These are phyloP conservation scores for Extremus antarcticus DNA, from an alignment of 495 filamentous ascomycete species.

Conservation along the genomic window DNA sequence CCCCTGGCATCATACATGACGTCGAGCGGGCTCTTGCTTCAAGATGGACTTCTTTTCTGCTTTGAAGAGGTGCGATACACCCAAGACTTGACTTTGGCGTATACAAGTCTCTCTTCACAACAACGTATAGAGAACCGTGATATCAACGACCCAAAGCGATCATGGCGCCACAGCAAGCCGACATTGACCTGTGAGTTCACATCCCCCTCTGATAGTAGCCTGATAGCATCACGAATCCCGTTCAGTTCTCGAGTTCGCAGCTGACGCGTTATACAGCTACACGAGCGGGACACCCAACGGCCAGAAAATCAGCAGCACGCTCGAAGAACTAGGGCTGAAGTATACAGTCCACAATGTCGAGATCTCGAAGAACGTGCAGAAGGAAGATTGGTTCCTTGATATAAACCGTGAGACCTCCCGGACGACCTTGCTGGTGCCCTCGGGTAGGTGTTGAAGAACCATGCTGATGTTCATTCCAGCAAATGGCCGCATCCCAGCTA, in stretches of 20 bases:
- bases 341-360: slow-evolving; percentile 20
- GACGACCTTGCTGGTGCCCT: neutral
- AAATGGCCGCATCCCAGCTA: slow-evolving; percentile 22
- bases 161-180: neutral
- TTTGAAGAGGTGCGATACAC: too few relatives aligned
- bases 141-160: neutral
- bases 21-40: too few relatives aligned
- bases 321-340: slow-evolving; percentile 20
- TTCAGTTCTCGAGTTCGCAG: too few relatives aligned
- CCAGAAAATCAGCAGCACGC: slow-evolving; percentile 18
- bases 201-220: too few relatives aligned
- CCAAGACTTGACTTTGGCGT: too few relatives aligned
- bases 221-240: too few relatives aligned
- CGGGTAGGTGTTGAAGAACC: neutral
- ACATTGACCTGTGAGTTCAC: neutral
- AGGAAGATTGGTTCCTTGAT: slow-evolving; percentile 20
- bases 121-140: neutral
- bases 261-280: slow-evolving; percentile 3
- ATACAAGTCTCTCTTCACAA: too few relatives aligned
- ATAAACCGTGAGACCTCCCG: slow-evolving; percentile 17
- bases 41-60: too few relatives aligned
- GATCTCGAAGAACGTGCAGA: slow-evolving; percentile 20
- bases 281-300: slow-evolving; percentile 20
- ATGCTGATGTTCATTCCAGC: slow-evolving; percentile 2
- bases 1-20: too few relatives aligned